Conservation (phyloP, 352 stramenopile species). For the Pythium dissotocum region DNA sequence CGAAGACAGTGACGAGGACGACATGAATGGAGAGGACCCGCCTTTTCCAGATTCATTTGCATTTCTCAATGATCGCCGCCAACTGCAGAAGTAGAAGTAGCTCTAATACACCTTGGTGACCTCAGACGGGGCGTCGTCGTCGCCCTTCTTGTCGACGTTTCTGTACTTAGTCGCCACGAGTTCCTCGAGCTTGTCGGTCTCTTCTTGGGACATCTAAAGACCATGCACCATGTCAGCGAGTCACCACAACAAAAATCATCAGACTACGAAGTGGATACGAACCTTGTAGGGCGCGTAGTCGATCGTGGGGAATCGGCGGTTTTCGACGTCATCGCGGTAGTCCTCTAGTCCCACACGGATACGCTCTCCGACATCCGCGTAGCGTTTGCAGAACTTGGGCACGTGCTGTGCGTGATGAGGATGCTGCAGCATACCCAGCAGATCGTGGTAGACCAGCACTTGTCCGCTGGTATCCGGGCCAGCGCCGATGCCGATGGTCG, state of each 20-base stretch:
- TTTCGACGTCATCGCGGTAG: conserved; percentile 97
- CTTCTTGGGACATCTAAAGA: conserved; percentile 75
- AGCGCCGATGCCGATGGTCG: conserved; percentile 98
- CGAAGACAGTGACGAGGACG: conserved; percentile 7
- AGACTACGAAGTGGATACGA: not conserved
- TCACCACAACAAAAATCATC: not conserved
- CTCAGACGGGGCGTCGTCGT: conserved; percentile 43
- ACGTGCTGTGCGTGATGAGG: conserved; percentile 95
- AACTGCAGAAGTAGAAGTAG: not conserved
- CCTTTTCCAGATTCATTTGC: conserved; percentile 69
- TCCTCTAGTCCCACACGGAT: conserved; percentile 93
- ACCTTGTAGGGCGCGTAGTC: conserved; percentile 96
- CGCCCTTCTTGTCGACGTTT: conserved; percentile 20
- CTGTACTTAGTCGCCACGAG: conserved; percentile 65
- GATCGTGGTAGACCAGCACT: conserved; percentile 98
- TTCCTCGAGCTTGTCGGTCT: conserved; percentile 68
- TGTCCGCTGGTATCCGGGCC: conserved; percentile 93
- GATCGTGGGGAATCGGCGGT: conserved; percentile 91
- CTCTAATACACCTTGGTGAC: conserved; percentile 83
- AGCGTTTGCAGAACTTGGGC: conserved; percentile 99
- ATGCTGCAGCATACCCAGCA: conserved; percentile 98
- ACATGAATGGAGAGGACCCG: conserved; percentile 28
- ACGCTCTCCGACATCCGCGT: conserved; percentile 93
- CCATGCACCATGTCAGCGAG: conserved; percentile 5
- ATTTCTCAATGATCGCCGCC: conserved; percentile 49